Conservation (phyloP, 2,329 filamentous ascomycete genomes). For the Celoporthe dispersa region DNA sequence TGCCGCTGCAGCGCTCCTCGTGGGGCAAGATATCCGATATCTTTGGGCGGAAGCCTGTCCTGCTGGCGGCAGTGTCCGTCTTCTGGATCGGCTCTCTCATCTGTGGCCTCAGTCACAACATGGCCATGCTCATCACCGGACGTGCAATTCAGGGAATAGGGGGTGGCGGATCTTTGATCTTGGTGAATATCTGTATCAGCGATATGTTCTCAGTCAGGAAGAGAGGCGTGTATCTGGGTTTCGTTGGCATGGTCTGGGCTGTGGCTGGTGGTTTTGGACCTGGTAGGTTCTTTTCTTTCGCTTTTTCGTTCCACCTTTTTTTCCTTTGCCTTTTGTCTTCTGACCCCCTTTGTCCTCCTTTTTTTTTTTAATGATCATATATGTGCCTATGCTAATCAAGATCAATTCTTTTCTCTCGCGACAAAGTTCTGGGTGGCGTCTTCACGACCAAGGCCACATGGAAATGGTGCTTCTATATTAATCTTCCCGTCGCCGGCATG, state of each 20-base stretch:
- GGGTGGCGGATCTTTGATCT: conserved; percentile 54
- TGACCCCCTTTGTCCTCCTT: no score
- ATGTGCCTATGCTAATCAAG: background rate
- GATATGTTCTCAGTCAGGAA: conserved; percentile 56
- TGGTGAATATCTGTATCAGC: conserved; percentile 59
- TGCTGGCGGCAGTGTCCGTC: conserved; percentile 51
- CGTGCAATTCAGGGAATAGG: conserved; percentile 57
- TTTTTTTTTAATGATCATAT: no score
- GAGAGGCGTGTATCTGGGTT: conserved; percentile 34
- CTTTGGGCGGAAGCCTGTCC: conserved; percentile 59
- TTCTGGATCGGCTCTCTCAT: conserved; percentile 59
- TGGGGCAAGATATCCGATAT: conserved; percentile 69
- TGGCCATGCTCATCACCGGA: conserved; percentile 52
- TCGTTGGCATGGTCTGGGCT: conserved; percentile 71
- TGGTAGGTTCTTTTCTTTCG: conserved; percentile 3
- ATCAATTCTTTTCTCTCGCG: background rate
- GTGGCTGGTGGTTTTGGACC: conserved; percentile 69
- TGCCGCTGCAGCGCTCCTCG: conserved; percentile 68
- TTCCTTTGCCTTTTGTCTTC: background rate
- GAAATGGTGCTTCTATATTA: conserved; percentile 59
- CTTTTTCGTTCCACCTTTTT: background rate
- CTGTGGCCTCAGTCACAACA: conserved; percentile 49
- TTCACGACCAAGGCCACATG: conserved; percentile 66
- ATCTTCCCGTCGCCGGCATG: conserved; percentile 55
- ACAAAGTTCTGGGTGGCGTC: conserved; percentile 56